Evolutionary conservation across 495 filamentous ascomycete genomes (phyloP).

Genomic region (Penicillium longicatenatum): DNA sequence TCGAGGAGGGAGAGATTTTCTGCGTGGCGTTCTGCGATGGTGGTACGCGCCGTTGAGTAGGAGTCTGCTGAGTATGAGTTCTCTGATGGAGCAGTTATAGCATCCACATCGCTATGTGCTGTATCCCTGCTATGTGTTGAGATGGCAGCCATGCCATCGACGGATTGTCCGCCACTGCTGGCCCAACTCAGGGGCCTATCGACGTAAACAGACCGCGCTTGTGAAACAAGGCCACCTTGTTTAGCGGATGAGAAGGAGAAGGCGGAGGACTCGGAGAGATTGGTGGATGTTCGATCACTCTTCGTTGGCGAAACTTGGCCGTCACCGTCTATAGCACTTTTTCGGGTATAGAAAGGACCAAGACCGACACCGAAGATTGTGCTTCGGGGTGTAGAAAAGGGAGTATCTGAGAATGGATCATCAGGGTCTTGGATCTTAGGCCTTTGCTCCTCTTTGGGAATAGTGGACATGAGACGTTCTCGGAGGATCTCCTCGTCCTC

Average conservation of each 20-base stretch:
- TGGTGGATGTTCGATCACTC: conserved; percentile 57
- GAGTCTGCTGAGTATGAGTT: conserved; percentile 55
- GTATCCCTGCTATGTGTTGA: conserved; percentile 28
- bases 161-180: conserved; percentile 30
- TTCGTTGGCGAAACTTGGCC: conserved; percentile 49
- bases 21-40: conserved; percentile 60
- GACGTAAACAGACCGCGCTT: conserved; percentile 19
- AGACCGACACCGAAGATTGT: conserved; percentile 33
- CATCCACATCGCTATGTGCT: conserved; percentile 29
- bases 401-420: conserved; percentile 31
- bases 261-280: conserved; percentile 53
- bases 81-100: conserved; percentile 28
- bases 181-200: conserved; percentile 26
- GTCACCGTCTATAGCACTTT: conserved; percentile 17
- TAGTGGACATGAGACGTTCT: conserved; percentile 29
- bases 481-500: conserved; percentile 53
- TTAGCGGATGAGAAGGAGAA: conserved; percentile 35
- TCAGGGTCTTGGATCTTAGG: conserved; percentile 19
- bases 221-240: conserved; percentile 17
- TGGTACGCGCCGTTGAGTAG: conserved; percentile 68
- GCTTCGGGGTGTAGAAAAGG: conserved; percentile 32
- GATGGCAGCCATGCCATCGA: conserved; percentile 23
- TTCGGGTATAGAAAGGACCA: conserved; percentile 30
- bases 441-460: conserved; percentile 18
- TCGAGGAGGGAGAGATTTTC: conserved; percentile 62